Conservation (phyloP, 2,329 filamentous ascomycete genomes). For the Catunica adiposa region DNA sequence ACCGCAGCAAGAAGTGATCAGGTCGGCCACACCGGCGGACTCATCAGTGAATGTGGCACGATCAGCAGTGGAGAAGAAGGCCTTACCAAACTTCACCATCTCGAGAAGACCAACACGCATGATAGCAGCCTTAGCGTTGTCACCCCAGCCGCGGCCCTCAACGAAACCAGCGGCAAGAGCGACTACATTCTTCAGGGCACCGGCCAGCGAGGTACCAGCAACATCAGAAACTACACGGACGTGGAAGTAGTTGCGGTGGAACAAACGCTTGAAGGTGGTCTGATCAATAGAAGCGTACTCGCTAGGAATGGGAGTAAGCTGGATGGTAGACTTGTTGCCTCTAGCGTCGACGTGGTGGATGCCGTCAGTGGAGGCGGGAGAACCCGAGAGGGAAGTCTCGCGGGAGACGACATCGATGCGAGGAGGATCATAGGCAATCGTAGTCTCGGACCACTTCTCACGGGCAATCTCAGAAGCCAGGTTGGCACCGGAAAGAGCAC, state of each 20-base stretch:
- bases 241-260: slow-evolving; percentile 95
- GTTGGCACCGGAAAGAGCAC: slow-evolving; percentile 88
- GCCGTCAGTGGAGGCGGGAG: slow-evolving; percentile 33
- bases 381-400: slow-evolving; percentile 41
- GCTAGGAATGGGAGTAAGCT: slow-evolving; percentile 56
- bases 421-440: slow-evolving; percentile 88
- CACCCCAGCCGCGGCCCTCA: slow-evolving; percentile 88
- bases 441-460: slow-evolving; percentile 96
- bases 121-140: slow-evolving; percentile 96
- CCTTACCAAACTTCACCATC: slow-evolving; percentile 89
- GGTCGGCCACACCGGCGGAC: slow-evolving; percentile 82
- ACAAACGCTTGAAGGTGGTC: slow-evolving; percentile 63
- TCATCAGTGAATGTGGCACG: slow-evolving; percentile 90
- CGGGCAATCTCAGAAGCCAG: slow-evolving; percentile 87
- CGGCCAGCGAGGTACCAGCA: slow-evolving; percentile 87
- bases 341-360: slow-evolving; percentile 52
- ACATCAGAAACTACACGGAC: slow-evolving; percentile 87
- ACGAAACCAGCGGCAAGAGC: slow-evolving; percentile 90
- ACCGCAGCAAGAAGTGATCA: slow-evolving; percentile 85
- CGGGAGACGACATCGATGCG: slow-evolving; percentile 57
- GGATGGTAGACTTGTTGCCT: slow-evolving; percentile 49
- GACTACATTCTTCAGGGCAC: slow-evolving; percentile 92
- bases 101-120: slow-evolving; percentile 93
- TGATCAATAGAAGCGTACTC: slow-evolving; percentile 83
- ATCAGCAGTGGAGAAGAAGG: slow-evolving; percentile 77